A percentile compares a stretch with the other conserved stretches of the same genome.
Evolutionary conservation across 23 red algal species (phyloP).

Genomic region (Chondrus crispus): DNA sequence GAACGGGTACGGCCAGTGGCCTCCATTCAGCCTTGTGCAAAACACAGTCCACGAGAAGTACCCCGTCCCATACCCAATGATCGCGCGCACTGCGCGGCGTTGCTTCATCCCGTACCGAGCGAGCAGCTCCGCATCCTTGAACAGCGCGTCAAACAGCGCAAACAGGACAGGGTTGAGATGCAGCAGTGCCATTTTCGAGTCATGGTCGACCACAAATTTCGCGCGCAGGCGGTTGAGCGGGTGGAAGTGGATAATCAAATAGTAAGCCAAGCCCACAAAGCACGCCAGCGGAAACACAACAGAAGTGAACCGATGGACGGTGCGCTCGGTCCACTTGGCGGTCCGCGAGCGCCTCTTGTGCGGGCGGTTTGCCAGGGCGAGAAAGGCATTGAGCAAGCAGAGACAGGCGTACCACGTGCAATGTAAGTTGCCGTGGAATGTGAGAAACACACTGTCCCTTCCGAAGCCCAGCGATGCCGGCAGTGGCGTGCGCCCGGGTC

Average conservation of each 20-base stretch:
- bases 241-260: conserved; percentile 65
- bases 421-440: conserved; percentile 57
- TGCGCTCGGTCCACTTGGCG: conserved; percentile 1
- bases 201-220: conserved; percentile 37
- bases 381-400: conserved; percentile 47
- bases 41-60: conserved; percentile 64
- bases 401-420: conserved; percentile 59
- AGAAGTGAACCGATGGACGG: conserved; percentile 48
- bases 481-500: conserved; percentile 41
- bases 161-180: conserved; percentile 73
- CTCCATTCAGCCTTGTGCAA: conserved; percentile 45
- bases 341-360: background rate
- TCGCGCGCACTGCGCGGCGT: background rate
- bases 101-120: conserved; percentile 31
- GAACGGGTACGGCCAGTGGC: conserved; percentile 67
- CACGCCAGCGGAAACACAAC: conserved; percentile 35
- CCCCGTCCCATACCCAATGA: conserved; percentile 28
- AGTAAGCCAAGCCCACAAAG: conserved; percentile 64
- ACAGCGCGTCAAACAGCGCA: conserved; percentile 41
- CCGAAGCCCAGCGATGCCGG: conserved; percentile 43
- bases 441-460: conserved; percentile 52
- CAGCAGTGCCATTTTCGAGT: conserved; percentile 66
- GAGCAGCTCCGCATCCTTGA: conserved; percentile 64
- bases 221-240: conserved; percentile 62
- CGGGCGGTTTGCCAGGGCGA: background rate